phyloP scores from a whole-genome alignment of 1,139 yeast species.

The Debaryomyces nepalensis region DNA sequence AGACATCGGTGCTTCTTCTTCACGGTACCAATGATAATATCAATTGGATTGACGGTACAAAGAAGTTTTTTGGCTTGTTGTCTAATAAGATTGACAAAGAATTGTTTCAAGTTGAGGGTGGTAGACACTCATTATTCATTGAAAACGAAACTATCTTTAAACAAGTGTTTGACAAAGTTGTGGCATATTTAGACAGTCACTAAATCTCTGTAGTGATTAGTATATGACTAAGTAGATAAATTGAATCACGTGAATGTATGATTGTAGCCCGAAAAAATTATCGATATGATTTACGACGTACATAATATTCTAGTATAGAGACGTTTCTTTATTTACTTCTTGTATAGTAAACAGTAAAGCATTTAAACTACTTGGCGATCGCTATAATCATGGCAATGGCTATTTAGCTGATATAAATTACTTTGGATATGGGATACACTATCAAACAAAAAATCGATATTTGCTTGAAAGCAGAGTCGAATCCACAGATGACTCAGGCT shows the following conservation, averaged over 20 bases:
- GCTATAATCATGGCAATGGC: neutral
- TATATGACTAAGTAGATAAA: no score
- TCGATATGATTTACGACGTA: no score
- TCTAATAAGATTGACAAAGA: conserved; percentile 34
- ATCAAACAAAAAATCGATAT: conserved; percentile 70
- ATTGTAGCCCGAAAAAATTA: no score
- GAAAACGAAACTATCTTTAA: conserved; percentile 48
- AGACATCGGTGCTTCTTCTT: conserved; percentile 52
- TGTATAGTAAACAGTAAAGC: neutral
- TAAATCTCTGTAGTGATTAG: neutral
- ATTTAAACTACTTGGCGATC: neutral
- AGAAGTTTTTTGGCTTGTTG: conserved; percentile 47
- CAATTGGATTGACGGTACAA: conserved; percentile 60
- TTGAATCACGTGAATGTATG: no score
- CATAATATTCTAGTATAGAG: no score
- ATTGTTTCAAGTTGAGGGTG: conserved; percentile 34
- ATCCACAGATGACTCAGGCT: conserved; percentile 70
- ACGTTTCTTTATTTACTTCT: neutral
- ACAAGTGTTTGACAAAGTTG: conserved; percentile 37
- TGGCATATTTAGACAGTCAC: conserved; percentile 41
- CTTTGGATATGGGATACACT: conserved; percentile 53
- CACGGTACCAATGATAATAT: conserved; percentile 50
- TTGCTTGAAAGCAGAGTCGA: conserved; percentile 67
- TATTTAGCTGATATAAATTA: neutral
- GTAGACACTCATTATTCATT: conserved; percentile 49